Evolutionary conservation across 768 basidiomycete species (phyloP).

Genomic region (Grammothele lineata): DNA sequence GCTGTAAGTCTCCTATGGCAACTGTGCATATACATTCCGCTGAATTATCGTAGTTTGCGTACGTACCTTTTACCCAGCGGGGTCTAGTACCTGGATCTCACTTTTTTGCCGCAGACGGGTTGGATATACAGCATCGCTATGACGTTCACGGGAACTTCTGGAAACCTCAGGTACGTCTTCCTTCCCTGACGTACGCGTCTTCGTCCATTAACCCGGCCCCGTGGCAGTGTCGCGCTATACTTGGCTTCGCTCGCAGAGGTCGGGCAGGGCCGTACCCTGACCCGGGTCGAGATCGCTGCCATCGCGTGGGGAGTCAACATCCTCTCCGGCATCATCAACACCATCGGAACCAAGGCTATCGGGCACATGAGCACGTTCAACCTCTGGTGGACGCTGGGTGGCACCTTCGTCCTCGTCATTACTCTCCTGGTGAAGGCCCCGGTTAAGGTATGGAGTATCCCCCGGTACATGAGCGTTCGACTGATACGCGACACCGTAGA

Average conservation of each 20-base stretch:
- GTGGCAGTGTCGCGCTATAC: constrained; percentile 44
- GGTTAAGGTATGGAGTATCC: constrained; percentile 34
- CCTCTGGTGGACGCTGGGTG: constrained; percentile 60
- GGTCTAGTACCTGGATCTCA: neutral
- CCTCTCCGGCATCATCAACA: constrained; percentile 50
- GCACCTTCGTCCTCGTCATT: constrained; percentile 53
- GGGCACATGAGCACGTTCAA: constrained; percentile 52
- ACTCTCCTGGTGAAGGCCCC: constrained; percentile 55
- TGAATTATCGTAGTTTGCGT: constrained; percentile 11
- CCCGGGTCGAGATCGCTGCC: constrained; percentile 44
- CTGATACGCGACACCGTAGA: constrained; percentile 29
- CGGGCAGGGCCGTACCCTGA: constrained; percentile 38
- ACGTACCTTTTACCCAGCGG: too few species aligned
- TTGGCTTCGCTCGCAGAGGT: constrained; percentile 53
- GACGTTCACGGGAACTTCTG: constrained; percentile 56
- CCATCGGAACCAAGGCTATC: constrained; percentile 52
- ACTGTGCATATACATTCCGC: neutral
- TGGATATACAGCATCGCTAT: constrained; percentile 60
- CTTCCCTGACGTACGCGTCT: too few species aligned
- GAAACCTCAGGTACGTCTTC: constrained; percentile 42
- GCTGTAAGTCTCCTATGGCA: constrained; percentile 35
- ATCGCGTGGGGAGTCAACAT: constrained; percentile 59
- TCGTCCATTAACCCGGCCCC: neutral
- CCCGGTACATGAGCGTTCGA: neutral
- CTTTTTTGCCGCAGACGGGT: constrained; percentile 39